Evolutionary conservation across 768 basidiomycete species (phyloP), one percentile per base, ranked within the genome.

Genomic region (Lentinula sp.): DNA sequence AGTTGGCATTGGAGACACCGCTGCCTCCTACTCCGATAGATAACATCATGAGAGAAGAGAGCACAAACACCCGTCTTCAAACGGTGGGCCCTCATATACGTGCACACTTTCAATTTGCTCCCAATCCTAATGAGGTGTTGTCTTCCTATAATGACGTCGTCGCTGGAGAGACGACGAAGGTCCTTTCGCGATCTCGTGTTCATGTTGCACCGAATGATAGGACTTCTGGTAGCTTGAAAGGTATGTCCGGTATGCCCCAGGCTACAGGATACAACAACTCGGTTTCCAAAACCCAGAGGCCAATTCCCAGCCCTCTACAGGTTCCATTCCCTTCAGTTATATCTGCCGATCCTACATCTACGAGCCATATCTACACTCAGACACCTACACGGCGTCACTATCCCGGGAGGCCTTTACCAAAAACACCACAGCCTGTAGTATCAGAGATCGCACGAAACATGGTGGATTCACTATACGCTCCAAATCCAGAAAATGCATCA

Each of bases 381-480:
- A 53, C 64, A 20, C 64, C 65, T n/a, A 56, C 64, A 1, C 70
- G 75, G 10, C 79, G 74, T 59, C 84, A 84, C 67, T 85, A 85
- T 65, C 74, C 76, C 28, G 82, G 85, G 4, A 69, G 85, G 41
- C 85, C 85, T 39, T 74, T 86, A n/a, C 85, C 85, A 6, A 77
- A 72, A 20, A 73, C 73, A 15, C 79, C 79, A 20, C 76, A 74
- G 8, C 46, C 58, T 59, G 63, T 39, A 43, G 15, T 23, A n/a
- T 18, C 48, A 4, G 57, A 64, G 8, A 42, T 66, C 32, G 58
- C 67, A 18, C 70, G 67, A 45, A 43, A 66, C 35, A 62, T 66
- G n/a, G 64, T 74, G 9, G 76, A 76, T 66, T 76, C 77, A 16
- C 71, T 71, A 7, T 74, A 74, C 62, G 73, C 71, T 20, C 65